phyloP scores from a whole-genome alignment of 1,284 basidiomycete genomes.

The Veloboletus limbatus region DNA sequence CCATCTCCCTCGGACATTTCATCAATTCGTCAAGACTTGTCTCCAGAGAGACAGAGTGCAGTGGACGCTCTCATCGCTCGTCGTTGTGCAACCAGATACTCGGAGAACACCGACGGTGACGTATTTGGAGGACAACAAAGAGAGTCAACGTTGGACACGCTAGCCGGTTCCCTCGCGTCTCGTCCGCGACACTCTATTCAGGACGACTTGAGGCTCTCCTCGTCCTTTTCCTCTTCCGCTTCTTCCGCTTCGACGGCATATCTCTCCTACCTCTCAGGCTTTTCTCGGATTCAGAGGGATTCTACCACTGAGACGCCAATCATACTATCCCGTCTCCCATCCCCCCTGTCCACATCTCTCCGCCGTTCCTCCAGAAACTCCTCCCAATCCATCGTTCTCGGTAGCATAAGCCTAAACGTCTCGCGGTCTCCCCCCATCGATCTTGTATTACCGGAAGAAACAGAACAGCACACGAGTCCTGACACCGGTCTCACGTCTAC shows the following conservation, averaged over 20 bases:
- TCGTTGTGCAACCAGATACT: slow-evolving; percentile 17
- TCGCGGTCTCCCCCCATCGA: slow-evolving; percentile 25
- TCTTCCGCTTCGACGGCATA: slow-evolving; percentile 28
- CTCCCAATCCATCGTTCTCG: slow-evolving; percentile 27
- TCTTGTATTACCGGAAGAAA: slow-evolving; percentile 16
- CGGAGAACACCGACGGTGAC: slow-evolving; percentile 18
- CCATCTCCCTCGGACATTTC: slow-evolving; percentile 54
- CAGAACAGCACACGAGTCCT: slow-evolving; percentile 6
- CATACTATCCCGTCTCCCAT: slow-evolving; percentile 16
- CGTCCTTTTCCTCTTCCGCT: slow-evolving; percentile 22
- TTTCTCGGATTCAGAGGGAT: slow-evolving; percentile 10
- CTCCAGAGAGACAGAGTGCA: slow-evolving; percentile 40
- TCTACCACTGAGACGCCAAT: slow-evolving; percentile 19
- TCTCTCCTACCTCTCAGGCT: slow-evolving; percentile 14
- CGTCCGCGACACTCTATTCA: slow-evolving; percentile 24
- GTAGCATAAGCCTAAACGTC: slow-evolving; percentile 26
- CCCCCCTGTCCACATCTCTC: slow-evolving; percentile 18
- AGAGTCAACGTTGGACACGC: slow-evolving; percentile 19
- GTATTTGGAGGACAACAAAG: slow-evolving; percentile 23
- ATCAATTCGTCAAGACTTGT: slow-evolving; percentile 42
- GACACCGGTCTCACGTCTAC: slow-evolving; percentile 14
- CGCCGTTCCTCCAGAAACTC: slow-evolving; percentile 20
- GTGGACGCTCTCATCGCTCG: slow-evolving; percentile 37
- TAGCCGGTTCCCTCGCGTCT: slow-evolving; percentile 25
- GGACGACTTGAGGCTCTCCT: slow-evolving; percentile 11